Percentiles rank a stretch among this genome's conserved stretches.
Conservation (phyloP, 2,329 filamentous ascomycete genomes). For the Coniochaeta sp. region DNA sequence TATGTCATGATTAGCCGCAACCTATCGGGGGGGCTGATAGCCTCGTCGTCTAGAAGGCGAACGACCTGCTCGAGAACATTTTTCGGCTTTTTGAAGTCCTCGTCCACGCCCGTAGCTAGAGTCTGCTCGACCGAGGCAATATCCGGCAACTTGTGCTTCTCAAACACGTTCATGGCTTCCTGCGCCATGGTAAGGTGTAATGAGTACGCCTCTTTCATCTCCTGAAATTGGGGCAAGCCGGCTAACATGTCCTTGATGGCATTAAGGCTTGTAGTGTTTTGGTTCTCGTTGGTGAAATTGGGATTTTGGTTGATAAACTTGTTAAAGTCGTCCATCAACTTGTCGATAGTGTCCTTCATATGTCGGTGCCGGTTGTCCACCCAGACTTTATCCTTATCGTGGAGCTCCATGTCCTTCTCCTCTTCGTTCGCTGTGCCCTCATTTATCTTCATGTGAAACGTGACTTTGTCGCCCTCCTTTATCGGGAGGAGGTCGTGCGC, state of each 20-base stretch:
- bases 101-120: constrained; percentile 84
- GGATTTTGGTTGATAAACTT: constrained; percentile 88
- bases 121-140: constrained; percentile 85
- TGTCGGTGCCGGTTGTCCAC: constrained; percentile 88
- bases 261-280: constrained; percentile 69
- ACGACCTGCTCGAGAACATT: constrained; percentile 81
- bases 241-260: constrained; percentile 97
- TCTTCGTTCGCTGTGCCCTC: constrained; percentile 63
- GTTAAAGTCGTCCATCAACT: constrained; percentile 85
- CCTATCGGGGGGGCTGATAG: constrained; percentile 64
- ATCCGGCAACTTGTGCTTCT: constrained; percentile 76
- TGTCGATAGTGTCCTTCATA: constrained; percentile 97
- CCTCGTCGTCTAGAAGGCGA: constrained; percentile 79
- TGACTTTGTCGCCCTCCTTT: constrained; percentile 80
- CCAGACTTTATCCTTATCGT: constrained; percentile 90
- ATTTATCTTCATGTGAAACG: constrained; percentile 74
- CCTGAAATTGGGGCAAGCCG: constrained; percentile 86
- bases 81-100: constrained; percentile 86
- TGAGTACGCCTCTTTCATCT: constrained; percentile 92
- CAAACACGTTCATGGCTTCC: constrained; percentile 92
- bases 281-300: constrained; percentile 73
- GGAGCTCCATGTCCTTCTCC: constrained; percentile 85
- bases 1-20: constrained; percentile 82
- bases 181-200: constrained; percentile 95
- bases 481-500: constrained; percentile 88